These are phyloP conservation scores for Sechiopsis laciniata DNA, from an alignment of 306 rosid genomes.

Conservation along the genomic window DNA sequence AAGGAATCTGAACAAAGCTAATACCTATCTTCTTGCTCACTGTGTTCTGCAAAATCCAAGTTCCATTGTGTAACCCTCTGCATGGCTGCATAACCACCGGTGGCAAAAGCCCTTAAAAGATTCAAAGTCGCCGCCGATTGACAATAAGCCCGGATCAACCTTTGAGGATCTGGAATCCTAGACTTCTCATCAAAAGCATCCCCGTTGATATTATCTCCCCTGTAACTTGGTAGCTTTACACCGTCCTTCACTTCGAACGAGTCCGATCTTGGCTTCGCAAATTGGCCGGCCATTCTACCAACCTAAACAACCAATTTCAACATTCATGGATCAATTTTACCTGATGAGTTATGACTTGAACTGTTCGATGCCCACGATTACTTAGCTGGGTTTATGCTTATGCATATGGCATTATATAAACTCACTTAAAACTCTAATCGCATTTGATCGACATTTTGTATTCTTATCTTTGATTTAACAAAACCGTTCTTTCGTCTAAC, in stretches of 20 bases:
- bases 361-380: no score
- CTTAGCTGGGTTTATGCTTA: no score
- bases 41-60: conserved; percentile 83
- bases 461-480: no score
- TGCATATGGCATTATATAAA: no score
- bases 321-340: conserved; percentile 8
- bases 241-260: conserved; percentile 85
- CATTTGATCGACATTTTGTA: no score
- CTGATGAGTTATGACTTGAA: no score
- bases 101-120: conserved; percentile 86
- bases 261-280: conserved; percentile 95
- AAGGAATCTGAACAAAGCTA: neutral
- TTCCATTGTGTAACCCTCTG: conserved; percentile 97
- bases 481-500: no score
- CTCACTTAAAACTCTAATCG: no score
- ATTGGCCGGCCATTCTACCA: conserved; percentile 99
- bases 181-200: conserved; percentile 79
- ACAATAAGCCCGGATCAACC: conserved; percentile 91
- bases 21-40: conserved; percentile 96
- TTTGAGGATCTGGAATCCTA: conserved; percentile 86
- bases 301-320: conserved; percentile 43
- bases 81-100: conserved; percentile 98
- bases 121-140: conserved; percentile 92
- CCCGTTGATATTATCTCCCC: conserved; percentile 93
- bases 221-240: conserved; percentile 89